These are phyloP conservation scores for Sergeia podlipaevii DNA, from an alignment of 208 protist species.

Conservation along the genomic window DNA sequence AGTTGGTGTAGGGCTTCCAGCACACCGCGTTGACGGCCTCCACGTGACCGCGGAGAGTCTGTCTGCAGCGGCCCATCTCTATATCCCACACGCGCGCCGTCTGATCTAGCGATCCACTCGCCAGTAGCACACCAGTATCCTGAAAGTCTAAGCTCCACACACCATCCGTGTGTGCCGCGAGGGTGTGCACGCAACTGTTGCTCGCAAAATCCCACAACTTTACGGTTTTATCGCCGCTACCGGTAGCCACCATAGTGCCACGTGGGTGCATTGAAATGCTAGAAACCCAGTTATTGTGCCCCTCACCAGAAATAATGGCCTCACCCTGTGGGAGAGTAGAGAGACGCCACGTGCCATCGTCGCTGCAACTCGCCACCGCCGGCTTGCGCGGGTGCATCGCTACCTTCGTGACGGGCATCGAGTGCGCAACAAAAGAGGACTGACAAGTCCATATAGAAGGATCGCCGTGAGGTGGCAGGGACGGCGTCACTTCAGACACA, in stretches of 20 bases:
- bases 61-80: conserved; percentile 70
- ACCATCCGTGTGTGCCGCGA: conserved; percentile 93
- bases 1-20: conserved; percentile 95
- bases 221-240: conserved; percentile 95
- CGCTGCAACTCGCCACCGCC: conserved; percentile 94
- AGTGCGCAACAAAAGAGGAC: conserved; percentile 73
- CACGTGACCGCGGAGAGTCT: conserved; percentile 94
- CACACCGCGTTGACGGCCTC: conserved; percentile 92
- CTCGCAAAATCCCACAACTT: conserved; percentile 96
- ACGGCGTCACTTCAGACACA: neutral
- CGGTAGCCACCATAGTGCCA: conserved; percentile 94
- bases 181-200: conserved; percentile 80
- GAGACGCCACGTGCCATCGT: conserved; percentile 96
- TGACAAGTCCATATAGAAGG: conserved; percentile 61
- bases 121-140: conserved; percentile 86
- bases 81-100: conserved; percentile 95
- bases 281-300: conserved; percentile 94
- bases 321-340: conserved; percentile 91
- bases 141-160: conserved; percentile 95
- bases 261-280: conserved; percentile 83
- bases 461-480: conserved; percentile 8
- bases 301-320: conserved; percentile 92
- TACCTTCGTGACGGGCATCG: conserved; percentile 84
- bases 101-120: conserved; percentile 90
- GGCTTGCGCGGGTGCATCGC: conserved; percentile 93